Evolutionary conservation across 2,329 filamentous ascomycete species (phyloP).

Genomic region (Claviceps arundinis): DNA sequence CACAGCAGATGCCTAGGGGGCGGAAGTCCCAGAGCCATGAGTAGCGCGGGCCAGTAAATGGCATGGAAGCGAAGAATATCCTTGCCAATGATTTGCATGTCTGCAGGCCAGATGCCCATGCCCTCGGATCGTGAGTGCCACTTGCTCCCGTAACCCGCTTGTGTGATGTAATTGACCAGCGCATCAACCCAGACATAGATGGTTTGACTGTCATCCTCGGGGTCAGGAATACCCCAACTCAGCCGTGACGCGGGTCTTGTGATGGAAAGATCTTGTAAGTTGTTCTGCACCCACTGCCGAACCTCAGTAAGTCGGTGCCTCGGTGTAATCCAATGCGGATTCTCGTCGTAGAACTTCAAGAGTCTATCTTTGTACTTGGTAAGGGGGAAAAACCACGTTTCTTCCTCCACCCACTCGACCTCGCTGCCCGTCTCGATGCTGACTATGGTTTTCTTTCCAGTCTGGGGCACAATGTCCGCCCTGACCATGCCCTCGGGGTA

Average conservation of each 20-base stretch:
- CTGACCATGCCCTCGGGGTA: conserved; percentile 70
- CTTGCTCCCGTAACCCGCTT: conserved; percentile 53
- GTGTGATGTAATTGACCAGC: conserved; percentile 84
- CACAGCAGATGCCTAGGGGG: conserved; percentile 69
- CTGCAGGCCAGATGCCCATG: conserved; percentile 68
- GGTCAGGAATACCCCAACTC: conserved; percentile 80
- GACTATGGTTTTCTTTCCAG: conserved; percentile 70
- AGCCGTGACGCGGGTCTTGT: conserved; percentile 69
- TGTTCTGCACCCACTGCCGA: conserved; percentile 58
- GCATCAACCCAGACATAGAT: conserved; percentile 99
- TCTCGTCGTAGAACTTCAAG: conserved; percentile 64
- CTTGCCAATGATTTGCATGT: conserved; percentile 89
- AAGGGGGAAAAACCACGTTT: conserved; percentile 88
- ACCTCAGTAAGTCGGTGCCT: conserved; percentile 66
- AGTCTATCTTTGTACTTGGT: conserved; percentile 70
- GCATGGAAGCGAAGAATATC: conserved; percentile 95
- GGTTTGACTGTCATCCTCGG: conserved; percentile 71
- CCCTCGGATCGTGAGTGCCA: conserved; percentile 54
- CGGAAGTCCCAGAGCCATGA: conserved; percentile 75
- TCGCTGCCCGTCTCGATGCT: conserved; percentile 80
- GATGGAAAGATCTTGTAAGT: conserved; percentile 77
- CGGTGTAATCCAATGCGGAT: conserved; percentile 68
- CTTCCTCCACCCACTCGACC: conserved; percentile 89
- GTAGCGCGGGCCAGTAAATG: conserved; percentile 94
- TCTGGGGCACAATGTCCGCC: conserved; percentile 61